A percentile compares a stretch with the other conserved stretches of the same genome.
phyloP scores from a whole-genome alignment of 2,329 filamentous ascomycete species.

The Aspergillus fructus region DNA sequence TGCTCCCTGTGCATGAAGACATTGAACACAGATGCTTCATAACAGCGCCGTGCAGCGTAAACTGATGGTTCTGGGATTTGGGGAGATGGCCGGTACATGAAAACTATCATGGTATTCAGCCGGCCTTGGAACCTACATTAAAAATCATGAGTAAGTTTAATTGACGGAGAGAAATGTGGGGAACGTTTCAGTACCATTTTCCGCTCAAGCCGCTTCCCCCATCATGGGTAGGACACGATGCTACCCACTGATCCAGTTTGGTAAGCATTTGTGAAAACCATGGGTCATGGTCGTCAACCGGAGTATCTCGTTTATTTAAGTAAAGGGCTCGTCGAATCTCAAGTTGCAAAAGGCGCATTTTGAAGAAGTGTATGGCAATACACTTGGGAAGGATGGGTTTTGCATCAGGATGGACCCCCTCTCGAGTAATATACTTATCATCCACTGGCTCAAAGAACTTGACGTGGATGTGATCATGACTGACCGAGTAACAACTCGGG shows the following conservation, averaged over 20 bases:
- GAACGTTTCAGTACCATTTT: slow-evolving; percentile 63
- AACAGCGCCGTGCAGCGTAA: slow-evolving; percentile 77
- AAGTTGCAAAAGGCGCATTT: slow-evolving; percentile 82
- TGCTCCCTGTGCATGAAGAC: slow-evolving; percentile 79
- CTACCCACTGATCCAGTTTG: slow-evolving; percentile 77
- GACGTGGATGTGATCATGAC: slow-evolving; percentile 79
- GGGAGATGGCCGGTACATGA: slow-evolving; percentile 85
- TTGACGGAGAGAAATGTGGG: not conserved
- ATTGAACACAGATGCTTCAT: slow-evolving; percentile 77
- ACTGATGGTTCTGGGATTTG: slow-evolving; percentile 84
- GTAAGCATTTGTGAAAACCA: slow-evolving; percentile 82
- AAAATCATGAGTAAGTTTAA: slow-evolving; percentile 3
- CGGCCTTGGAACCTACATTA: slow-evolving; percentile 58
- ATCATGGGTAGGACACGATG: slow-evolving; percentile 70
- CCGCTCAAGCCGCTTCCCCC: slow-evolving; percentile 71
- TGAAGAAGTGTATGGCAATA: slow-evolving; percentile 88
- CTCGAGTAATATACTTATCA: slow-evolving; percentile 76
- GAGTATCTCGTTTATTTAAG: slow-evolving; percentile 74
- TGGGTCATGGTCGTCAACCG: slow-evolving; percentile 75
- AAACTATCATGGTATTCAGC: slow-evolving; percentile 85
- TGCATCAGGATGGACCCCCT: slow-evolving; percentile 69
- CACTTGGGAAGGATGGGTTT: slow-evolving; percentile 79
- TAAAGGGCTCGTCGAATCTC: slow-evolving; percentile 87
- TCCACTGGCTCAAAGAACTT: slow-evolving; percentile 79
- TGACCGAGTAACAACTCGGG: slow-evolving; percentile 79